Conservation (phyloP, 495 filamentous ascomycete species). For the Mycothermus thermophilus region DNA sequence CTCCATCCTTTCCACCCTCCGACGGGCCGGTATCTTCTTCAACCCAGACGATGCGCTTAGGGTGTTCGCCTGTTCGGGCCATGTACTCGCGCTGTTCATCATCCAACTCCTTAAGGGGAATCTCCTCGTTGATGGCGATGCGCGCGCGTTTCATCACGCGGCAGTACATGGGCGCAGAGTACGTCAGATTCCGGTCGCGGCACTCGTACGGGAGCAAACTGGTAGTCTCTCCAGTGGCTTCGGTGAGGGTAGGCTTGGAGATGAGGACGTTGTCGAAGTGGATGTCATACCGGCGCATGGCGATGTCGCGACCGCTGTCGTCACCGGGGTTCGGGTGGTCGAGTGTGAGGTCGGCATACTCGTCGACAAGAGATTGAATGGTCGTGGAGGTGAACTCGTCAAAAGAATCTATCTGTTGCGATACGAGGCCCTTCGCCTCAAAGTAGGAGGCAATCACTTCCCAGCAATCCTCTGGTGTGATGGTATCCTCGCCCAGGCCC, state of each 20-base stretch:
- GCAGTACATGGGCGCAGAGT: slow-evolving; percentile 79
- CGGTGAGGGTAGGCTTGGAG: slow-evolving; percentile 73
- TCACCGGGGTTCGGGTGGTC: slow-evolving; percentile 68
- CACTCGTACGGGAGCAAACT: slow-evolving; percentile 83
- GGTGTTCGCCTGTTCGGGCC: slow-evolving; percentile 32
- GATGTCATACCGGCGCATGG: slow-evolving; percentile 80
- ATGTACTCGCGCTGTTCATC: slow-evolving; percentile 43
- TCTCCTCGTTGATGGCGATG: slow-evolving; percentile 61
- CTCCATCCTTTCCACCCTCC: slow-evolving; percentile 15
- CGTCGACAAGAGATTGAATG: slow-evolving; percentile 81
- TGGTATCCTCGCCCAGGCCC: slow-evolving; percentile 67
- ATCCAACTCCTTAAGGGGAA: slow-evolving; percentile 46
- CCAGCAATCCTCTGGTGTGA: slow-evolving; percentile 94
- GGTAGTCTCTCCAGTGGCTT: slow-evolving; percentile 75
- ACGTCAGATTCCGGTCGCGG: slow-evolving; percentile 86
- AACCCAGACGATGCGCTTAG: slow-evolving; percentile 45
- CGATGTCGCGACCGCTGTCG: slow-evolving; percentile 58
- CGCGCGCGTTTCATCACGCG: slow-evolving; percentile 67
- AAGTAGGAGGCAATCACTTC: slow-evolving; percentile 94
- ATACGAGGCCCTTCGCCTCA: slow-evolving; percentile 85
- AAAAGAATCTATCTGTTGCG: slow-evolving; percentile 96
- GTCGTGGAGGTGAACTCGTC: slow-evolving; percentile 89
- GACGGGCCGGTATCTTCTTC: slow-evolving; percentile 31
- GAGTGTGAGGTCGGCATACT: slow-evolving; percentile 74
- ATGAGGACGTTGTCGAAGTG: slow-evolving; percentile 79